Percentiles rank a stretch among this genome's conserved stretches.
Conservation (phyloP, 2,329 filamentous ascomycete species). For the Fusarium pilosicola region DNA sequence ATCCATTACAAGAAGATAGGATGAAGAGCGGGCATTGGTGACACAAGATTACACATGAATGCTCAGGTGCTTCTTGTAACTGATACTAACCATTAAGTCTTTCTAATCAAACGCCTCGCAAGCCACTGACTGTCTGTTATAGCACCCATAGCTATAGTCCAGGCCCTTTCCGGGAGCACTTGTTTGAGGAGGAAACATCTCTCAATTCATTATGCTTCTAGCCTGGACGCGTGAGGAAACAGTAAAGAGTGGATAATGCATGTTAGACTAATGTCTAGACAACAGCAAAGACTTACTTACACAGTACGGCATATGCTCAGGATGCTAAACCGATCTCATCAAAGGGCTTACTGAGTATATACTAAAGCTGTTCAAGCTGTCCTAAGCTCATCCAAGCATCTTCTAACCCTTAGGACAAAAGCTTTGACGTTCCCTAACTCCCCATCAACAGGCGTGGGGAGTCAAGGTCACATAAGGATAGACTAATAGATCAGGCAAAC, state of each 20-base stretch:
- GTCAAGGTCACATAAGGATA: not conserved
- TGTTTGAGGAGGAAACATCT: slow-evolving; percentile 17
- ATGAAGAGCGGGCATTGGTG: not conserved
- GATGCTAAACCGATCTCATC: no score
- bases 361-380: not conserved
- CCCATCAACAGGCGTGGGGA: not conserved
- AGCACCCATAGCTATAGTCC: slow-evolving; percentile 13
- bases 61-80: not conserved
- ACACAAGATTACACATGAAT: not conserved
- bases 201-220: slow-evolving; percentile 1
- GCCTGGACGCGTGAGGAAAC: not conserved
- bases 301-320: not conserved
- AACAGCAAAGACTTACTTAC: not conserved
- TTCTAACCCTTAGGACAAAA: not conserved
- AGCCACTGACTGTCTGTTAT: slow-evolving; percentile 4
- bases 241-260: not conserved
- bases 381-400: not conserved
- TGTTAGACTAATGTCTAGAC: not conserved
- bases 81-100: not conserved
- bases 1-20: not conserved
- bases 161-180: not conserved
- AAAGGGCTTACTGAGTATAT: not conserved
- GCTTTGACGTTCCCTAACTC: not conserved
- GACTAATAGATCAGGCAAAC: not conserved
- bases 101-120: not conserved